These are phyloP conservation scores for Arachnopeziza araneosa DNA, from an alignment of 2,329 filamentous ascomycete species.

Conservation along the genomic window DNA sequence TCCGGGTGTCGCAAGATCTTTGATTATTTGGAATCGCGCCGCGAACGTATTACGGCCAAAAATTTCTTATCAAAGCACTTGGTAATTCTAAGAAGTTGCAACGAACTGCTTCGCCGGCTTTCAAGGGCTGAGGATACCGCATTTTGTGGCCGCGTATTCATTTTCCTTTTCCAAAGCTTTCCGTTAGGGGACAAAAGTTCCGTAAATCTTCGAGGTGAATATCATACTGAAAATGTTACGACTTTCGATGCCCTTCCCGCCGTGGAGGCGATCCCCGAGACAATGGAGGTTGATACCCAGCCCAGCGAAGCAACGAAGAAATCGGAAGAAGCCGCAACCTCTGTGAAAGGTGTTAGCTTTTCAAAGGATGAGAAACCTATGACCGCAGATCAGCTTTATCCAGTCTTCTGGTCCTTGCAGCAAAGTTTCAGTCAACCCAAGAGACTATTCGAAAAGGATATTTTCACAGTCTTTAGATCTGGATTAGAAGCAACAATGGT, in stretches of 20 bases:
- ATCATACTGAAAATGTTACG: slow-evolving; percentile 91
- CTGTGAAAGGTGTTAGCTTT: slow-evolving; percentile 41
- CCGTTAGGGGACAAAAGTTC: slow-evolving; percentile 95
- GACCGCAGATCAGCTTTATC: slow-evolving; percentile 72
- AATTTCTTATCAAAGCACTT: slow-evolving; percentile 80
- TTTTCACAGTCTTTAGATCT: slow-evolving; percentile 61
- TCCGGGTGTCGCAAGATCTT: slow-evolving; percentile 87
- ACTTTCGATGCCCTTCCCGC: slow-evolving; percentile 60
- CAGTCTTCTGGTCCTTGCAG: slow-evolving; percentile 91
- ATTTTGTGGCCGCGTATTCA: slow-evolving; percentile 95
- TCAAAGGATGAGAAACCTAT: slow-evolving; percentile 43
- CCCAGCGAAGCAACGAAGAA: slow-evolving; percentile 29
- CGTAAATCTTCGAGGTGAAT: slow-evolving; percentile 92
- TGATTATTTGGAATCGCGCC: slow-evolving; percentile 88
- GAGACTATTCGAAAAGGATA: slow-evolving; percentile 64
- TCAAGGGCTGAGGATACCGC: slow-evolving; percentile 96
- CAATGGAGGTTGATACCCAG: slow-evolving; percentile 54
- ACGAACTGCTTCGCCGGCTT: slow-evolving; percentile 85
- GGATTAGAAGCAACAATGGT: slow-evolving; percentile 57
- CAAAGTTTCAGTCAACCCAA: slow-evolving; percentile 88
- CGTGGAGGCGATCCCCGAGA: slow-evolving; percentile 35
- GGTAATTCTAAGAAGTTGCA: slow-evolving; percentile 88
- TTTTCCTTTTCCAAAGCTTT: slow-evolving; percentile 98
- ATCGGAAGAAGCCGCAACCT: slow-evolving; percentile 29
- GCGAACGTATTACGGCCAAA: slow-evolving; percentile 78